Base-by-base conservation (phyloP, 2,329 filamentous ascomycete genomes). In the Alternaria brassicae region DNA sequence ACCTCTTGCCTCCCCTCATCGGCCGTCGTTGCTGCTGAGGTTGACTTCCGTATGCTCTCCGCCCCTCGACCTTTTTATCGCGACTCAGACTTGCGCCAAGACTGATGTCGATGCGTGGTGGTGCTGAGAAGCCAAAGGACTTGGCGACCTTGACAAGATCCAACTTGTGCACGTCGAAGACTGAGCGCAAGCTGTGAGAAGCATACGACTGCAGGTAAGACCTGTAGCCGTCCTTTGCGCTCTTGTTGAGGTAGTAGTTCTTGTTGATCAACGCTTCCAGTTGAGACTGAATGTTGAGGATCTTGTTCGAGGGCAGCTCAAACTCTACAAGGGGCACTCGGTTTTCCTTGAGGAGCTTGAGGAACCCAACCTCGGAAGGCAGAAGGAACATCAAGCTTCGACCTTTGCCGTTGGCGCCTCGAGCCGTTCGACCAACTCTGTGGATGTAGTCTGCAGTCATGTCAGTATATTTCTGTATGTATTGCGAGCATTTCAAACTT, bases 171-270 rank as follows among this genome's bases (percentile, higher is more conserved):
- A 96, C 88, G 76, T 94, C 91, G 74, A 94, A 96, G 36, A 96
- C 89, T n/a, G 88, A 90, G 27, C 92, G 87, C 59, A 95, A 82
- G 67, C 86, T 89, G 80, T 94, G 95, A 58, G 89, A 93, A 21
- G 94, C 93, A 75, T 99, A 99, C 0, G 95, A 94, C 77, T 98
- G 93, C 23, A 99, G 85, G 77, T 99, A 99, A 19, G 91, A 92
- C 60, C 91, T 87, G 82, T 95, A 96, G 4, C 91, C 86, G 66
- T 89, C 87, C 75, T 89, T 89, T 41, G 87, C 87, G 30, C 86
- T 88, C 83, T 97, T 95, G 82, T 97, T 95, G 58, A 99, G 85
- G 79, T 97, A 97, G 83, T 98, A 98, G 80, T 99, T 98, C 78
- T 95, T 36, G 56, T 62, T 52, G 61, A 60, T 57, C 36, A 55